phyloP scores from a whole-genome alignment of 192 early-diverging fungal genomes.

The Oehlia diaphana region DNA sequence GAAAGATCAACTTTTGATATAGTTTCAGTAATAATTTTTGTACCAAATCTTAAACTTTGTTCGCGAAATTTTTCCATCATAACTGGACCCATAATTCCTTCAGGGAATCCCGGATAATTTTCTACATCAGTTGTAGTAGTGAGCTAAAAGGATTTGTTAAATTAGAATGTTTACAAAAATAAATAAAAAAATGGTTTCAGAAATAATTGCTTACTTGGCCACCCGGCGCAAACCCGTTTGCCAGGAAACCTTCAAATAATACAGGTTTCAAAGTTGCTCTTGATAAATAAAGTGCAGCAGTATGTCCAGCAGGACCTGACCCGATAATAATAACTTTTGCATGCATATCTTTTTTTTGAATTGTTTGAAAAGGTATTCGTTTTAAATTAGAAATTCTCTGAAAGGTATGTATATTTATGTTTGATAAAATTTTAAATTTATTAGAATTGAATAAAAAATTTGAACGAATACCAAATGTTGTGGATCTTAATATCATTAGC shows the following conservation, averaged over 20 bases:
- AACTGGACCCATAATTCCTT: constrained; percentile 83
- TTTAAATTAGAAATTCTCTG: not conserved
- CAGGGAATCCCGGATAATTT: constrained; percentile 95
- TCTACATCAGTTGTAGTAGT: constrained; percentile 97
- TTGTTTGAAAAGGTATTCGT: not conserved
- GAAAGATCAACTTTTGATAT: constrained; percentile 84
- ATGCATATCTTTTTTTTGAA: constrained; percentile 35
- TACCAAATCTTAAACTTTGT: constrained; percentile 88
- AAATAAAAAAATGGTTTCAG: not conserved
- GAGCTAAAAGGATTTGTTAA: constrained; percentile 57
- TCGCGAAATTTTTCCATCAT: constrained; percentile 84
- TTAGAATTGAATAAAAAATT: not conserved
- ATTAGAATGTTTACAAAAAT: not conserved
- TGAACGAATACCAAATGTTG: not conserved
- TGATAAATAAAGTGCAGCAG: constrained; percentile 93
- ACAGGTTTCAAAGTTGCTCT: constrained; percentile 92
- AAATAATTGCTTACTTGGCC: constrained; percentile 36
- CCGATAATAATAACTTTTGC: constrained; percentile 76
- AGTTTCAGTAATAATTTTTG: constrained; percentile 87
- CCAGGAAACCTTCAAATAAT: constrained; percentile 96
- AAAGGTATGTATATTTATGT: not conserved
- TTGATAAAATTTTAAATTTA: not conserved
- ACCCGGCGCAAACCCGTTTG: constrained; percentile 72
- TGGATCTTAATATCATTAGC: not conserved
- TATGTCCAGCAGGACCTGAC: constrained; percentile 96